A percentile compares a stretch with the other conserved stretches of the same genome.
phyloP scores from a whole-genome alignment of 306 rosid genomes.

The Amphicarpaea edgeworthii region DNA sequence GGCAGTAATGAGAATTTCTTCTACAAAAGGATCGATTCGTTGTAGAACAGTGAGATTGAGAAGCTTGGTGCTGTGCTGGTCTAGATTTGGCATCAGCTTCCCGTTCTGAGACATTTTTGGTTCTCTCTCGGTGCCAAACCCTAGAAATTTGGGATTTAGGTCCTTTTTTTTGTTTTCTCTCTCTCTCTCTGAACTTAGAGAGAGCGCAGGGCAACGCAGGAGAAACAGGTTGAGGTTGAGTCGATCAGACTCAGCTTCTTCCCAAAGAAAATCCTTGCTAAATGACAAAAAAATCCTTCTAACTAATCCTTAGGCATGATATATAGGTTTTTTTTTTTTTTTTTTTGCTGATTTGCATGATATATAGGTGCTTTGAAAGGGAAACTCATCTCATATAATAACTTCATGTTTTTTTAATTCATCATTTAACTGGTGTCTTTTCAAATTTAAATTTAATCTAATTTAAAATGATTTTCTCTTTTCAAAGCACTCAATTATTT shows the following conservation, averaged over 20 bases:
- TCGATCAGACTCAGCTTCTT: constrained; percentile 50
- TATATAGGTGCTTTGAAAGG: background rate
- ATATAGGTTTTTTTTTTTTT: too few relatives aligned
- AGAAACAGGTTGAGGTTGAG: constrained; percentile 42
- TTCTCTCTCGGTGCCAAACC: constrained; percentile 27
- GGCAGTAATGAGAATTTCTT: constrained; percentile 69
- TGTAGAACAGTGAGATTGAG: constrained; percentile 70
- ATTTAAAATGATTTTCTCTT: too few relatives aligned
- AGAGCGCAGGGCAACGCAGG: constrained; percentile 30
- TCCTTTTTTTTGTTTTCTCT: too few relatives aligned
- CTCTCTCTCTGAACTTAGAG: background rate
- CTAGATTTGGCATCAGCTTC: constrained; percentile 68
- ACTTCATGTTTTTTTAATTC: background rate
- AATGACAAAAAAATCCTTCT: constrained; percentile 42
- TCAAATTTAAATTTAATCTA: too few relatives aligned
- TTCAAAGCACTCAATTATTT: too few relatives aligned
- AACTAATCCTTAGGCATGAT: constrained; percentile 3
- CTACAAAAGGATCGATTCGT: constrained; percentile 67
- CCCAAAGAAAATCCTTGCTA: constrained; percentile 5
- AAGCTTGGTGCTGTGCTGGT: constrained; percentile 67
- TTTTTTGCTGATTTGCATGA: too few relatives aligned
- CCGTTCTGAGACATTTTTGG: constrained; percentile 61
- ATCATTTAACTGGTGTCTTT: background rate
- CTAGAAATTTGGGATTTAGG: constrained; percentile 44
- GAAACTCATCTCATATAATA: background rate